Evolutionary conservation across 441 rosid genomes (phyloP).

Genomic region (Adansonia madagascariensis): DNA sequence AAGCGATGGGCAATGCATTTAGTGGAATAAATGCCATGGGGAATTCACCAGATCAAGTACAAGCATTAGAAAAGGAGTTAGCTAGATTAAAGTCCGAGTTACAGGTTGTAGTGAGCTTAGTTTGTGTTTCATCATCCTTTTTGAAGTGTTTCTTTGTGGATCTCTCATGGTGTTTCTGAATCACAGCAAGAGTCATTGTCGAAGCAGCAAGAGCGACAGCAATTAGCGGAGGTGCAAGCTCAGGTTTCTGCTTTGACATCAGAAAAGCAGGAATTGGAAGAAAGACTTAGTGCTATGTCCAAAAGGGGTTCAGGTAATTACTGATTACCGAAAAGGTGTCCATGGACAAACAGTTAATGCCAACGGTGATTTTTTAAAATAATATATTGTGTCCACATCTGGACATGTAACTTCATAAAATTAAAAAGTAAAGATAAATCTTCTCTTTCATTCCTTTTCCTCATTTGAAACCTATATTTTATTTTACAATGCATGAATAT

Average conservation of each 20-base stretch:
- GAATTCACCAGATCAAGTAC: constrained; percentile 50
- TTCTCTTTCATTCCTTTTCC: neutral
- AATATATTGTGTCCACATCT: neutral
- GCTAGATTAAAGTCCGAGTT: constrained; percentile 62
- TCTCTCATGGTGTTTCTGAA: constrained; percentile 40
- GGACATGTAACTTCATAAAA: neutral
- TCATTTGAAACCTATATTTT: neutral
- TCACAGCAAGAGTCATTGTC: constrained; percentile 64
- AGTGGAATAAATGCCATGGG: constrained; percentile 46
- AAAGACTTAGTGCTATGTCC: constrained; percentile 56
- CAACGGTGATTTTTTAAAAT: neutral
- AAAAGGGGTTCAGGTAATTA: constrained; percentile 55
- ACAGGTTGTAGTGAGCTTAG: constrained; percentile 55
- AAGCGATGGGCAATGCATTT: constrained; percentile 51
- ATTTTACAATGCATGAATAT: neutral
- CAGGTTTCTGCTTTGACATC: constrained; percentile 60
- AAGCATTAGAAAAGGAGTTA: constrained; percentile 61
- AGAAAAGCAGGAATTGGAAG: constrained; percentile 82
- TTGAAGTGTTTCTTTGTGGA: constrained; percentile 21
- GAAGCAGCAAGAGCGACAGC: constrained; percentile 72
- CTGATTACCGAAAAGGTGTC: constrained; percentile 3
- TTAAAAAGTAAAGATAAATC: neutral
- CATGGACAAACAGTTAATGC: neutral
- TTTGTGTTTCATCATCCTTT: constrained; percentile 20
- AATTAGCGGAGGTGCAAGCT: constrained; percentile 64